Evolutionary conservation across 108 stramenopile genomes (phyloP).

Genomic region (Pinguiococcus pyrenoidosus): DNA sequence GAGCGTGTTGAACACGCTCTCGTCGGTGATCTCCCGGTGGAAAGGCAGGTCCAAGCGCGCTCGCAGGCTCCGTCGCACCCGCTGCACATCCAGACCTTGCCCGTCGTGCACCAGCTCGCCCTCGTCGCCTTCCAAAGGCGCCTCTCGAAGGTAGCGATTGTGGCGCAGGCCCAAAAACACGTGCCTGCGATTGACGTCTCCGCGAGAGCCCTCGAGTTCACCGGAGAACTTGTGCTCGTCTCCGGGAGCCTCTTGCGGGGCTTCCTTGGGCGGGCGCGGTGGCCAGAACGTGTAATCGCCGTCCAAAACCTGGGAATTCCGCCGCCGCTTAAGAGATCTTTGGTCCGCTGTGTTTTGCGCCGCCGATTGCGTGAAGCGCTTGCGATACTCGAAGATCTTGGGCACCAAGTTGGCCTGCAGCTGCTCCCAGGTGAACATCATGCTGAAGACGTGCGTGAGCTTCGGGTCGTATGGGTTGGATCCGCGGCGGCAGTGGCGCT

Average conservation of each 20-base stretch:
- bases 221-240: not conserved
- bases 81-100: slow-evolving; percentile 4
- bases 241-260: not conserved
- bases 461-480: slow-evolving; percentile 43
- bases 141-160: slow-evolving; percentile 18
- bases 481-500: slow-evolving; percentile 17
- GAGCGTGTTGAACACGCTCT: slow-evolving; percentile 43
- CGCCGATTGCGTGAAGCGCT: slow-evolving; percentile 8
- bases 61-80: slow-evolving; percentile 13
- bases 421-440: slow-evolving; percentile 31
- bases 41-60: slow-evolving; percentile 28
- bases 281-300: not conserved
- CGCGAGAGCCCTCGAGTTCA: not conserved
- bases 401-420: slow-evolving; percentile 36
- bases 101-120: too few species aligned
- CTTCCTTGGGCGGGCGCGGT: not conserved
- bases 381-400: slow-evolving; percentile 14
- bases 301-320: not conserved
- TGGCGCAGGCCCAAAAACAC: not conserved
- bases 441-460: slow-evolving; percentile 42
- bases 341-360: not conserved
- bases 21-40: slow-evolving; percentile 13
- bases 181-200: not conserved
- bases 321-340: not conserved
- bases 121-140: slow-evolving; percentile 1